Evolutionary conservation across 1,284 basidiomycete species (phyloP), one percentile per base, ranked within the genome.

Genomic region (Apiotrichum porosum): DNA sequence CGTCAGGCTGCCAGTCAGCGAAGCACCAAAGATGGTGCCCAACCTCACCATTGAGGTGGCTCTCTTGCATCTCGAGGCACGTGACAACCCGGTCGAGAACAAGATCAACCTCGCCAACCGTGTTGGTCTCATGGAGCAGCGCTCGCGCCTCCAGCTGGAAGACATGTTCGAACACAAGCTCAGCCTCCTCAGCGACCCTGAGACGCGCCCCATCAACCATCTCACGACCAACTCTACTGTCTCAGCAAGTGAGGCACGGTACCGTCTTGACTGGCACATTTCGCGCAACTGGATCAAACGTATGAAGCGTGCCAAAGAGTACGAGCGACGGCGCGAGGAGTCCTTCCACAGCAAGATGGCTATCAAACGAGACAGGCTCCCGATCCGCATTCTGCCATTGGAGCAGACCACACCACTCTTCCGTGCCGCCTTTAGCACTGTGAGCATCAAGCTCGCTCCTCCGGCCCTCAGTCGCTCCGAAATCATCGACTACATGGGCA

Each of bases 71-170:
- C 68, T 91, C 6, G 92, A 97, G 69, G 85, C 84, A n/a, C 81
- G 83, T 21, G 94, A 98, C 66, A 88, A 94, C 64, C 81, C 84
- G 0, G 81, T 97, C 47, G 94, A 98, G 72, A 81, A 82, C 21
- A 81, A 79, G 53, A 72, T 97, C 28, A 86, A 83, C 41, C 76
- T 88, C 13, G 86, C 91, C 31, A 89, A 83, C 79, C 79, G 82
- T 47, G 81, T 83, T 28, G 92, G 91, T 0, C 73, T 81, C 32
- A 81, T 83, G 39, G 92, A 92, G 51, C 83, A 85, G 42, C 79
- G 78, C 44, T 78, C 81, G n/a, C 79, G 93, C 19, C 70, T 84
- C 44, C 85, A 85, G 47, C 80, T 91, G 1, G 86, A 92, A 47
- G 82, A 84, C 17, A 86, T 85, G 3, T 97, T 97, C 65, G 73